Evolutionary conservation across 2,329 filamentous ascomycete species (phyloP).

Genomic region (Colletotrichum agaves): DNA sequence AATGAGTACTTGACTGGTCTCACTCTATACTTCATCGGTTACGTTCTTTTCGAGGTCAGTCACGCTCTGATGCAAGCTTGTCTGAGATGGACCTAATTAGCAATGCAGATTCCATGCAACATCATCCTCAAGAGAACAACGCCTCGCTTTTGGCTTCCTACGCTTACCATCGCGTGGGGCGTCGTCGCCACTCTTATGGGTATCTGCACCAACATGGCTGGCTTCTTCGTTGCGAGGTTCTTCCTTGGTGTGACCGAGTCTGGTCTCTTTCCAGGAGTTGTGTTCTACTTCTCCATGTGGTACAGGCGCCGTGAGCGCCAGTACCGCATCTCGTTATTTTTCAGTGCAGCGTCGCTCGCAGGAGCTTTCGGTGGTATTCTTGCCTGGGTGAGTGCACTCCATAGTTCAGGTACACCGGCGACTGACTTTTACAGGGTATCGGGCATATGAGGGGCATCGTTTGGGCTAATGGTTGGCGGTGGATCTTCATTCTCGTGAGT

Average conservation of each 20-base stretch:
- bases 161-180: constrained; percentile 66
- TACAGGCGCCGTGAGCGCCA: constrained; percentile 65
- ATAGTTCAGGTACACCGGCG: accelerated
- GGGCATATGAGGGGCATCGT: constrained; percentile 63
- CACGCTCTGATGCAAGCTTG: accelerated
- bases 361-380: constrained; percentile 68
- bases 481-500: constrained; percentile 68
- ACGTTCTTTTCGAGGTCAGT: constrained; percentile 65
- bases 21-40: constrained; percentile 73
- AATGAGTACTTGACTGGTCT: constrained; percentile 73
- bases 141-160: constrained; percentile 66
- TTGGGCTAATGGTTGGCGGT: constrained; percentile 64
- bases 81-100: not conserved
- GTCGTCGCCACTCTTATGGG: constrained; percentile 64
- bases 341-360: constrained; percentile 63
- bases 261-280: constrained; percentile 62
- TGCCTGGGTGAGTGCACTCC: constrained; percentile 55
- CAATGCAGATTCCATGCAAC: constrained; percentile 65
- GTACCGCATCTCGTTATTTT: constrained; percentile 66
- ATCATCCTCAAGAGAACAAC: constrained; percentile 71
- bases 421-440: constrained; percentile 54
- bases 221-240: constrained; percentile 64
- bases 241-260: constrained; percentile 66
- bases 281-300: constrained; percentile 65
- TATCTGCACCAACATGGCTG: constrained; percentile 59